Evolutionary conservation across 305 asterid genomes (phyloP), one percentile per base, ranked within the genome.

Genomic region (Fraxinus greggii): DNA sequence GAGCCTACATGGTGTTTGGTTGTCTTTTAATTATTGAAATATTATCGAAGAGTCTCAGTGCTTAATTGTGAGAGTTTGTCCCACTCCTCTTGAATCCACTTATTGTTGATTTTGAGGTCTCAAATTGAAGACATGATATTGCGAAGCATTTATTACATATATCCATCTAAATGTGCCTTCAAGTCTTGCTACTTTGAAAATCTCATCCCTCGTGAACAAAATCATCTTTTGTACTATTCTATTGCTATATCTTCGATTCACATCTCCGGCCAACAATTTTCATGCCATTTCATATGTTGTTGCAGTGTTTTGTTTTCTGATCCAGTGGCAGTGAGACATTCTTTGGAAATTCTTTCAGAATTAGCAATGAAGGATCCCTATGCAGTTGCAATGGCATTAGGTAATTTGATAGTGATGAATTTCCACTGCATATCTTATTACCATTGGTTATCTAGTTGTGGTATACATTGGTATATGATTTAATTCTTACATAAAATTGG

Each of bases 321-420:
- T 85, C 98, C 98, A 63, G 97, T 97, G 51, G 98, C 99, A 72
- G 98, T 97, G 81, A 89, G 99, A 83, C 97, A 93, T 91, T 91
- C 98, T 61, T 88, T 97, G 88, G 99, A 97, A 88, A 91, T 93
- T 90, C 92, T 97, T 59, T 89, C 96, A 72, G 97, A 94, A 83
- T 89, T 94, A 81, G 97, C 97, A 51, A 61, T 92, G 79, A 91
- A 89, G 87, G 99, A 97, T 88, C 96, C 98, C 15, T 93, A 94
- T 85, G 97, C 97, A 59, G 98, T 92, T 84, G 97, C 98, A 12
- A 93, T 92, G 97, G 93, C 97, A 65, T 88, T 97, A 86, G 98
- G 99, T 97, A 94, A 91, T 54, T 54, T 78, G 21, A 72, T 84
- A 77, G 72, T 76, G 72, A 81, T 83, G 67, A 61, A 32, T 80